Percentiles rank a stretch among this genome's conserved stretches.
These are phyloP conservation scores for Neurospora terricola DNA, from an alignment of 495 filamentous ascomycete genomes.

Conservation along the genomic window DNA sequence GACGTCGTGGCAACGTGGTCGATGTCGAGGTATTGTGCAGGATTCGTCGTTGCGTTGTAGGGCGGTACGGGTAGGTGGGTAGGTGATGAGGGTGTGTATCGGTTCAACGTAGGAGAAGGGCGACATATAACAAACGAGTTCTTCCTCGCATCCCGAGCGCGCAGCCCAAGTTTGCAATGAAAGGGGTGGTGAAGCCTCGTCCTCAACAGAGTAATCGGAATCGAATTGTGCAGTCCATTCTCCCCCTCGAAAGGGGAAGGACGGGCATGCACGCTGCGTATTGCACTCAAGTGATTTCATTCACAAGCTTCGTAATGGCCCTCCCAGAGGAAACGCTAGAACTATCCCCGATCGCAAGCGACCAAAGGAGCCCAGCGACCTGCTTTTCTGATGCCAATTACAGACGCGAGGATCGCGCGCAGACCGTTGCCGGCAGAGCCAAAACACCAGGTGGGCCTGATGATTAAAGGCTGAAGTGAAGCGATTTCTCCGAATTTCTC, in stretches of 20 bases:
- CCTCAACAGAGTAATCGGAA: slow-evolving; percentile 96
- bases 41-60: not conserved
- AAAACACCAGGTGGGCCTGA: slow-evolving; percentile 23
- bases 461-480: slow-evolving; percentile 47
- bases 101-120: not conserved
- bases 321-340: slow-evolving; percentile 59
- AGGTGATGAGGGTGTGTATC: not conserved
- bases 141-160: not conserved
- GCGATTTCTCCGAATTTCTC: slow-evolving; percentile 98
- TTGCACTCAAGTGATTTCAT: slow-evolving; percentile 88
- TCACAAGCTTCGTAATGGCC: slow-evolving; percentile 92
- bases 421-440: slow-evolving; percentile 82
- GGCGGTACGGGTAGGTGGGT: not conserved
- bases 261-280: slow-evolving; percentile 72
- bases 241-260: slow-evolving; percentile 13
- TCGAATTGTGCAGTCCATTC: slow-evolving; percentile 75
- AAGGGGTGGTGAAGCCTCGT: slow-evolving; percentile 51
- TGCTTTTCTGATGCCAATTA: slow-evolving; percentile 99
- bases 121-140: not conserved
- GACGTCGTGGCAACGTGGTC: not conserved
- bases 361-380: slow-evolving; percentile 37
- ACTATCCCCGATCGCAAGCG: slow-evolving; percentile 31
- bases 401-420: slow-evolving; percentile 78
- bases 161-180: not conserved
- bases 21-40: not conserved